Percentiles rank a stretch among this genome's conserved stretches.
Conservation (phyloP, 345 rosid species). For the Populus simonii region DNA sequence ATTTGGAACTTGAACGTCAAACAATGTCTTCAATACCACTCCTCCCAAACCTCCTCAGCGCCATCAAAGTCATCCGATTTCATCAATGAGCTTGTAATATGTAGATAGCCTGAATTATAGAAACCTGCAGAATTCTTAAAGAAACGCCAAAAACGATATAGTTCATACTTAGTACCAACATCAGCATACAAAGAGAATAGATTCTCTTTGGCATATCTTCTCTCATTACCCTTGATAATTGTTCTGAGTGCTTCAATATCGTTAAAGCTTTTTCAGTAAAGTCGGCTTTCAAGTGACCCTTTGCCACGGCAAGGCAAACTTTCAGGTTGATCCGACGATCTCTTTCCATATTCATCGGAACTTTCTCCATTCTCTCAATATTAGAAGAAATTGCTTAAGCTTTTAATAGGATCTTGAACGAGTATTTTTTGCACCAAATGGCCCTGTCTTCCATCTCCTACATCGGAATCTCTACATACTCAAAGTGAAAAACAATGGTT, state of each 20-base stretch:
- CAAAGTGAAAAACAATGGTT: neutral
- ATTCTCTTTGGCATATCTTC: neutral
- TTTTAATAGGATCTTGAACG: neutral
- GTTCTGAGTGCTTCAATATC: neutral
- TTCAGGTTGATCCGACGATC: neutral
- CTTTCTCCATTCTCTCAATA: neutral
- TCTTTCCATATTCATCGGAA: neutral
- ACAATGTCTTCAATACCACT: neutral
- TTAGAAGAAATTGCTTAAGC: neutral
- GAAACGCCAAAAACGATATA: neutral
- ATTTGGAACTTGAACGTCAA: neutral
- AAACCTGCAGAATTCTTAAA: neutral
- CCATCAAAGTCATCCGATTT: neutral
- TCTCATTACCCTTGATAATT: neutral
- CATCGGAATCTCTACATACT: neutral
- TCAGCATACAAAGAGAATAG: neutral
- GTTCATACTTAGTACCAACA: neutral
- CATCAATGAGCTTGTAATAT: neutral
- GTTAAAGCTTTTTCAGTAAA: neutral
- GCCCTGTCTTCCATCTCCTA: conserved; percentile 4
- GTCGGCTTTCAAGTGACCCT: neutral
- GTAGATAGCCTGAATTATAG: neutral
- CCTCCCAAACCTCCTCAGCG: neutral
- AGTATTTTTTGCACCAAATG: neutral
- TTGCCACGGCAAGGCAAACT: no score